Percentiles rank a stretch among this genome's conserved stretches.
phyloP scores from a whole-genome alignment of 106 monocot species.

The Chionographis japonica region DNA sequence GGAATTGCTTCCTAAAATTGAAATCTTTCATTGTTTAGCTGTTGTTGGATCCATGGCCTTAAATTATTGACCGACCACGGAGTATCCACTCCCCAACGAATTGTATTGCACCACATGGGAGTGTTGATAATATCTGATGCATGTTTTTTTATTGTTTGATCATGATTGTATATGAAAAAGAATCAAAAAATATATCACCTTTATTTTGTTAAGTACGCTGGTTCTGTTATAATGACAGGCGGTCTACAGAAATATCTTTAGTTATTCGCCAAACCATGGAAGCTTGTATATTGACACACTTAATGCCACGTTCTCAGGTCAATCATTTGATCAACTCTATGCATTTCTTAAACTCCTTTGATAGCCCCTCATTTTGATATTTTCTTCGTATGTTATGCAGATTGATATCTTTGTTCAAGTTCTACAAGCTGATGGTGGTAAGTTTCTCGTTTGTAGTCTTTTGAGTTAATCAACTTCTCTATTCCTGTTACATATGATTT shows the following conservation, averaged over 20 bases:
- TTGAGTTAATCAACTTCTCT: neutral
- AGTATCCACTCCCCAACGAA: too few species aligned
- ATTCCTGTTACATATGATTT: neutral
- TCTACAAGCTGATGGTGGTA: slow-evolving; percentile 97
- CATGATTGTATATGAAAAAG: neutral
- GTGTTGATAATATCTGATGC: too few species aligned
- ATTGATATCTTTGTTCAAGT: slow-evolving; percentile 95
- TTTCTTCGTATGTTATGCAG: slow-evolving; percentile 32
- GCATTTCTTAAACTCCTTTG: neutral
- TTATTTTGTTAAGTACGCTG: neutral
- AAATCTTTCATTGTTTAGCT: too few species aligned
- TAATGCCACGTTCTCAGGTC: slow-evolving; percentile 83
- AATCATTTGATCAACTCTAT: neutral
- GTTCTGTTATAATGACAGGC: slow-evolving; percentile 22
- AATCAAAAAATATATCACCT: neutral
- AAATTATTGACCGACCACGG: too few species aligned
- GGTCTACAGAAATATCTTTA: slow-evolving; percentile 84
- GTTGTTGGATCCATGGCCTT: too few species aligned
- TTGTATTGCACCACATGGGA: too few species aligned
- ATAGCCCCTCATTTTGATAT: neutral
- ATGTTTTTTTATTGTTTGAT: too few species aligned
- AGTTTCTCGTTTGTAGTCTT: neutral
- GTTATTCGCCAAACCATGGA: slow-evolving; percentile 87
- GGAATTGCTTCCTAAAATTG: too few species aligned
- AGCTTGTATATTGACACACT: slow-evolving; percentile 62